Percentiles rank a stretch among this genome's conserved stretches.
Conservation (phyloP, 202 grass and related monocot species). For the Schoenoplectus triqueter region DNA sequence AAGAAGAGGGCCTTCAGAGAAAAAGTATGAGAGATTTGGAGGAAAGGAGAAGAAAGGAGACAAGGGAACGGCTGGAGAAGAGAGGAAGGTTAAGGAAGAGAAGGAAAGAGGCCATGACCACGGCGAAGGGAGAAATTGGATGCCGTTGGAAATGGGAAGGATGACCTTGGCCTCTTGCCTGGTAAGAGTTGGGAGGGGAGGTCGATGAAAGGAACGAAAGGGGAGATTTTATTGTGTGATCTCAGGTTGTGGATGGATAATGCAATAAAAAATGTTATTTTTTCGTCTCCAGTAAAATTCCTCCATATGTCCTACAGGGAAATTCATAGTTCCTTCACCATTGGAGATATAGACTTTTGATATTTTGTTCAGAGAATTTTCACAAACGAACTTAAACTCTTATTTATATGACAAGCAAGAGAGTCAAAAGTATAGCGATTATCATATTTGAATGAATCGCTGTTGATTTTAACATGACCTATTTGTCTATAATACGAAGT, state of each 20-base stretch:
- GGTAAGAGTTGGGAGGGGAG: constrained; percentile 8
- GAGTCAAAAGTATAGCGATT: too few relatives aligned
- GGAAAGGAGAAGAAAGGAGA: constrained; percentile 70
- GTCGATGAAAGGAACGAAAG: constrained; percentile 40
- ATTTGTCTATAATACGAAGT: too few relatives aligned
- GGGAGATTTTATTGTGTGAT: constrained; percentile 32
- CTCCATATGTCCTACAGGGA: neutral
- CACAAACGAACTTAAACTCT: too few relatives aligned
- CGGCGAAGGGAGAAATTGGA: neutral
- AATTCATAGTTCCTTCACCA: neutral
- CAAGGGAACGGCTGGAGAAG: constrained; percentile 53
- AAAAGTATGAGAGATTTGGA: constrained; percentile 88
- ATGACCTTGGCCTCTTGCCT: constrained; percentile 33
- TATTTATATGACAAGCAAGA: too few relatives aligned
- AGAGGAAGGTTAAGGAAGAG: constrained; percentile 51
- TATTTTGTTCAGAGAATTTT: too few relatives aligned
- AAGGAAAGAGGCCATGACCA: constrained; percentile 52
- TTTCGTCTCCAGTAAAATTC: neutral
- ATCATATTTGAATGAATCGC: too few relatives aligned
- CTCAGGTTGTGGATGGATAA: neutral
- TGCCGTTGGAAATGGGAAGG: constrained; percentile 10
- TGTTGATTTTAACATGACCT: too few relatives aligned
- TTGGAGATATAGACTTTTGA: neutral
- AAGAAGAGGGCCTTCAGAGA: neutral
- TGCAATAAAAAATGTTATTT: neutral